A percentile compares a stretch with the other conserved stretches of the same genome.
Conservation (phyloP, 1,139 yeast genomes). For the Zygosaccharomyces sapae region DNA sequence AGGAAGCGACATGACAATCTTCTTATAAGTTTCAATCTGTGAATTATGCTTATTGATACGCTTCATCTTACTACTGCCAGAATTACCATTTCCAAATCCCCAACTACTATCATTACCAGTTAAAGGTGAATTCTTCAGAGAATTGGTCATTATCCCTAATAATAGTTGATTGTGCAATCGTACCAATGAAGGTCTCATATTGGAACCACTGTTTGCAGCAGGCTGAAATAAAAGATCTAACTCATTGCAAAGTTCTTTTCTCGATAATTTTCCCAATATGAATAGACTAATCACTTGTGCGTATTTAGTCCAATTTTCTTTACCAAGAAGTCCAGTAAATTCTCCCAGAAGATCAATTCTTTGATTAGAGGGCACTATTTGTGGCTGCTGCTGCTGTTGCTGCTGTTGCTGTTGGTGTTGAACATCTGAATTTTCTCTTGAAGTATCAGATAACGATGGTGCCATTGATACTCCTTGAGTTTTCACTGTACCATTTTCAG, state of each 20-base stretch:
- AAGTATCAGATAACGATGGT: conserved; percentile 6
- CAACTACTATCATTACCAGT: conserved; percentile 31
- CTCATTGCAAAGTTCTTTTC: conserved; percentile 54
- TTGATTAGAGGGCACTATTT: conserved; percentile 28
- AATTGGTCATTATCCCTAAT: conserved; percentile 76
- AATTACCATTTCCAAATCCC: conserved; percentile 32
- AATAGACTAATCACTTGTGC: conserved; percentile 75
- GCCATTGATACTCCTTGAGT: conserved; percentile 7
- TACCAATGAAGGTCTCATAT: conserved; percentile 22
- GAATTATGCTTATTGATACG: conserved; percentile 35
- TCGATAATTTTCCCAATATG: conserved; percentile 72
- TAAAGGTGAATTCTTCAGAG: conserved; percentile 51
- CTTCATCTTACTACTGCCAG: conserved; percentile 24
- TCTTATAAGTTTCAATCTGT: conserved; percentile 78
- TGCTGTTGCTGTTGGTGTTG: conserved; percentile 7
- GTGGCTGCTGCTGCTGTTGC: too few relatives aligned
- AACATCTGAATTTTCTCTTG: conserved; percentile 7
- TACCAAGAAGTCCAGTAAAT: conserved; percentile 67
- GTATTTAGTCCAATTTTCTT: conserved; percentile 74
- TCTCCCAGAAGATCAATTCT: conserved; percentile 74
- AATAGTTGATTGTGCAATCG: conserved; percentile 76
- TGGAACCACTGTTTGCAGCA: conserved; percentile 5
- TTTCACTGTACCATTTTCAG: conserved; percentile 3
- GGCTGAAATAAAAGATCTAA: conserved; percentile 27
- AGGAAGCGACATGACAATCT: conserved; percentile 83